Percentiles rank a stretch among this genome's conserved stretches.
phyloP scores from a whole-genome alignment of 1,284 basidiomycete genomes.

The Microbotryum scabiosae region DNA sequence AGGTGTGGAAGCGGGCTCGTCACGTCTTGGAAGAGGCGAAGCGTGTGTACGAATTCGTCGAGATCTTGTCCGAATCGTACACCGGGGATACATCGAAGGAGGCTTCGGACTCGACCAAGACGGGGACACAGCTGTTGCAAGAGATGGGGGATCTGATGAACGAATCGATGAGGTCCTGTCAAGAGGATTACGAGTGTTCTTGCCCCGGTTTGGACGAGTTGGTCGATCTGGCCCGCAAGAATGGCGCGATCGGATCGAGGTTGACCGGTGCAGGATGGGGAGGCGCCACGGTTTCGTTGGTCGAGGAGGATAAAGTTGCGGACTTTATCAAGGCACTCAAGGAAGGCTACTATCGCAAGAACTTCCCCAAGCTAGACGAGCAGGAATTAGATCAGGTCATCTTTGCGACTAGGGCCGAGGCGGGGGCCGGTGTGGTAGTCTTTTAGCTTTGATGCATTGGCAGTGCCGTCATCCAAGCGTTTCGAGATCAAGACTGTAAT shows the following conservation, averaged over 20 bases:
- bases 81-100: neutral
- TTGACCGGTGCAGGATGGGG: conserved; percentile 84
- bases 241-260: conserved; percentile 68
- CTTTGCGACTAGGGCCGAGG: conserved; percentile 77
- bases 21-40: conserved; percentile 33
- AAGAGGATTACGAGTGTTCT: conserved; percentile 63
- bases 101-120: conserved; percentile 10
- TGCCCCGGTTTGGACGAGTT: conserved; percentile 67
- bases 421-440: conserved; percentile 49
- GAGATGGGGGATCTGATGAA: conserved; percentile 67
- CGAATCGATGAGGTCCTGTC: conserved; percentile 62
- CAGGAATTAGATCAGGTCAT: conserved; percentile 59
- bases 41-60: conserved; percentile 33
- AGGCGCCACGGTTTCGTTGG: conserved; percentile 75
- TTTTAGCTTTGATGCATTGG: neutral
- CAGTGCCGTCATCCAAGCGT: too few species aligned
- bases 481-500: too few species aligned
- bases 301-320: conserved; percentile 57
- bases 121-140: conserved; percentile 38
- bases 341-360: conserved; percentile 48
- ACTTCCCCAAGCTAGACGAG: conserved; percentile 54
- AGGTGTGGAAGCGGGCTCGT: conserved; percentile 30
- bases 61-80: conserved; percentile 15
- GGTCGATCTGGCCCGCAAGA: conserved; percentile 50
- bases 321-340: conserved; percentile 59